Evolutionary conservation across 2,329 filamentous ascomycete species (phyloP), one percentile per base, ranked within the genome.

Genomic region (Penicillium hordei): DNA sequence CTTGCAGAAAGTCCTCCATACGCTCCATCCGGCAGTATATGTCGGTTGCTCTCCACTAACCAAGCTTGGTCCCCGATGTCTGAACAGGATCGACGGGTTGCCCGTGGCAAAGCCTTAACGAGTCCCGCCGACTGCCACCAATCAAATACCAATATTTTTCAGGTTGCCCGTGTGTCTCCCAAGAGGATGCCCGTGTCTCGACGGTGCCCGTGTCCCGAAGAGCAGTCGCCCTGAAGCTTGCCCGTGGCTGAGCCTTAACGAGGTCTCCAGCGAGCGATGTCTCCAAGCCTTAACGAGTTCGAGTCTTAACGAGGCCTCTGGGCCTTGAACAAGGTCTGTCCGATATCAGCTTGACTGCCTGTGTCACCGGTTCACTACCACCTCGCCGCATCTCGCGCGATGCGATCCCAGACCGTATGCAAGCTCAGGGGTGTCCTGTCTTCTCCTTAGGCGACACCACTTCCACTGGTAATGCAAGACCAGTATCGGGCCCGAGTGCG

Each of bases 201-300:
- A 5, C 6, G n/a, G 25, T 25, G 25, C 5, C 25, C 4, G 25
- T 25, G 25, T 25, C 25, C 1, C 3, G 25, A 25, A 25, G 25
- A 25, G 4, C 4, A 25, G 25, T 5, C 4, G 25, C 25, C 1
- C 5, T 5, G 1, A 25, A 48, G 38, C 7, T 21, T 60, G 54
- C 58, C 54, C 51, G 55, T 58, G 36, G 55, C 58, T 38, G 5
- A n/a, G 51, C 58, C 58, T 60, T 60, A 57, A 60, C 58, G 58
- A n/a, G n/a, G n/a, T n/a, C n/a, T n/a, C n/a, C n/a, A n/a, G n/a
- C n/a, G n/a, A n/a, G n/a, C n/a, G n/a, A n/a, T n/a, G n/a, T n/a
- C n/a, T n/a, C n/a, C n/a, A n/a, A 60, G 45, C 7, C 50, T 57
- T 55, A 57, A 52, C 39, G 33, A 60, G 54, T 34, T 34, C 13